Base-by-base conservation (phyloP, 352 stramenopile genomes). In the Phytopythium oedochilum region DNA sequence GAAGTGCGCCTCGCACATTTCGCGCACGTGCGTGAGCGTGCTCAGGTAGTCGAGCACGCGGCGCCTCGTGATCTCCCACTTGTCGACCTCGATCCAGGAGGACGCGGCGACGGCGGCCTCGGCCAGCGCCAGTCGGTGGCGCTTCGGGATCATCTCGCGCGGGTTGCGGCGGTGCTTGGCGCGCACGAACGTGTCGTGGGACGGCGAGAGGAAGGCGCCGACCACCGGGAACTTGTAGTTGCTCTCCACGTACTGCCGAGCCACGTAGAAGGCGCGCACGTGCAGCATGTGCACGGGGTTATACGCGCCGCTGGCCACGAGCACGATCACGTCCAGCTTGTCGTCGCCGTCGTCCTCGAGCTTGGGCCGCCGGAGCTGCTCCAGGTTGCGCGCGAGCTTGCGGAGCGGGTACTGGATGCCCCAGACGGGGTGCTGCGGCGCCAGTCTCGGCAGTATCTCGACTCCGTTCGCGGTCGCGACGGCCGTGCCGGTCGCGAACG, bases 61-160 rank as follows among this genome's bases (percentile, higher is more conserved):
- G 7, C 82, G 59, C 10, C 82, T 68, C 60, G 78, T 92, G 59
- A 89, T 89, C 60, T 89, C 82, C 79, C 82, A 88, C 57, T 89
- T 92, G 64, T 92, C 78, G n/a, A 86, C 78, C 60, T 92, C 75
- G 51, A 92, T 89, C 82, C 82, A 92, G 15, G 78, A 88, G 0
- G 78, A 89, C 4, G 70, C 75, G 9, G 71, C 75, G 12, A 89
- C 75, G 2, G 82, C 78, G 10, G 78, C 69, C 48, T 92, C 82
- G 23, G 88, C 78, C 49, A 89, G 60, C 6, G 60, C 79, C 17
- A 89, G 50, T 20, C 82, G 75, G 53, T 89, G 79, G 9, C 75
- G 66, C 57, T 83, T 84, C 6, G 81, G 77, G 60, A 92, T 87
- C 82, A 92, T 89, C 45, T 92, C 75, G 9, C 72, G 75, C n/a